Evolutionary conservation across 768 basidiomycete species (phyloP).

Genomic region (Russula vinacea): DNA sequence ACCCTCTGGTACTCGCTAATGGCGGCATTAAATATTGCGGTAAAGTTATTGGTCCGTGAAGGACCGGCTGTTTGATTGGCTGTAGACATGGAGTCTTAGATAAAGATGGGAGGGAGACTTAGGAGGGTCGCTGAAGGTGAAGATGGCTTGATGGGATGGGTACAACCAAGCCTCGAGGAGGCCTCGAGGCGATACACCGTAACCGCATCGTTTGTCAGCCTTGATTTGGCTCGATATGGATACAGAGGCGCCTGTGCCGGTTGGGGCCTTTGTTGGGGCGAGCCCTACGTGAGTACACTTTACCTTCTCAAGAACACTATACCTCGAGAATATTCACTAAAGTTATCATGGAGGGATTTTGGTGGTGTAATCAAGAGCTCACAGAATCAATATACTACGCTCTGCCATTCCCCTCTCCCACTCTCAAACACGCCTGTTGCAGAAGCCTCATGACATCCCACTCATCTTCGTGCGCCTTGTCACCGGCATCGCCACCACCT

Average conservation of each 20-base stretch:
- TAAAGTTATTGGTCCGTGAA: background rate
- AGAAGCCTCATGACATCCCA: slow-evolving; percentile 12
- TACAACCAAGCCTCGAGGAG: background rate
- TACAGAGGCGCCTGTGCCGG: too few species aligned
- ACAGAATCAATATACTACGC: background rate
- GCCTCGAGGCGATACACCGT: too few species aligned
- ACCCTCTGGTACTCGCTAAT: background rate
- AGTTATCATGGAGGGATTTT: too few species aligned
- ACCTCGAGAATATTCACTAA: too few species aligned
- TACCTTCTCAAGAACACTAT: background rate
- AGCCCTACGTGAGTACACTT: too few species aligned
- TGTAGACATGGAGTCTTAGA: background rate
- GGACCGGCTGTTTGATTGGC: background rate
- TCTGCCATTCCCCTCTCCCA: background rate
- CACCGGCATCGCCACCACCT: background rate
- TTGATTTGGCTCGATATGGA: too few species aligned
- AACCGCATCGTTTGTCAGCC: too few species aligned
- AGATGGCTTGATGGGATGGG: background rate
- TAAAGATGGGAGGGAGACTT: background rate
- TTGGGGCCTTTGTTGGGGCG: too few species aligned
- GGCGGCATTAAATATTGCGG: background rate
- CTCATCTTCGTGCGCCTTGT: background rate
- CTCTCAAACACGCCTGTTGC: slow-evolving; percentile 12
- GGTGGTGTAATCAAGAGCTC: too few species aligned
- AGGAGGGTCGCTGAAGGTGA: background rate